Evolutionary conservation across 2,329 filamentous ascomycete genomes (phyloP).

Genomic region (Phaeosphaeria sp.): DNA sequence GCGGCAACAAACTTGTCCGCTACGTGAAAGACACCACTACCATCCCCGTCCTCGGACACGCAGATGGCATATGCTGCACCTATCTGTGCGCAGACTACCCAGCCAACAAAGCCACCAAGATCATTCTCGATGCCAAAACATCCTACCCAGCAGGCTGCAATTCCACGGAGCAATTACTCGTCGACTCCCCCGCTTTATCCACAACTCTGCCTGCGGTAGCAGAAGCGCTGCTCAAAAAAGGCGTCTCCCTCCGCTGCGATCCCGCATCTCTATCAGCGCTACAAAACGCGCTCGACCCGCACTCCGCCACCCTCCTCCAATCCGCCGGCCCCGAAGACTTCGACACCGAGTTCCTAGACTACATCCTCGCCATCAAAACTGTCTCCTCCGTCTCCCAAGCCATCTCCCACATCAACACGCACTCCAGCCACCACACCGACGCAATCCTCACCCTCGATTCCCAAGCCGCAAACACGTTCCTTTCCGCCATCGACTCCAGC

Average conservation of each 20-base stretch:
- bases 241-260: slow-evolving; percentile 86
- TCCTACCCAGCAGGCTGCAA: slow-evolving; percentile 97
- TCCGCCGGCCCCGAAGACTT: slow-evolving; percentile 76
- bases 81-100: slow-evolving; percentile 86
- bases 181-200: slow-evolving; percentile 73
- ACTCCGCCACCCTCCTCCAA: slow-evolving; percentile 60
- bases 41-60: slow-evolving; percentile 95
- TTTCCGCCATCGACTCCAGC: slow-evolving; percentile 83
- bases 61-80: slow-evolving; percentile 88
- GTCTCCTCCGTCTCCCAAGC: slow-evolving; percentile 71
- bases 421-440: slow-evolving; percentile 95
- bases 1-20: slow-evolving; percentile 86
- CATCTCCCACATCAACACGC: slow-evolving; percentile 86
- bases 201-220: slow-evolving; percentile 75
- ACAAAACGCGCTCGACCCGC: slow-evolving; percentile 52
- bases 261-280: slow-evolving; percentile 70
- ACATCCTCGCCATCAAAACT: slow-evolving; percentile 83
- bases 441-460: slow-evolving; percentile 78
- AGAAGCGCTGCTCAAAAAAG: slow-evolving; percentile 74
- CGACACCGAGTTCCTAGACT: slow-evolving; percentile 86
- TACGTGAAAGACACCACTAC: slow-evolving; percentile 90
- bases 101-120: slow-evolving; percentile 71
- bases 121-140: slow-evolving; percentile 90
- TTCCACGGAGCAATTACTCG: slow-evolving; percentile 87
- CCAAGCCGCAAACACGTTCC: slow-evolving; percentile 78